Evolutionary conservation across 495 filamentous ascomycete species (phyloP).

Genomic region (Tuber aestivum): DNA sequence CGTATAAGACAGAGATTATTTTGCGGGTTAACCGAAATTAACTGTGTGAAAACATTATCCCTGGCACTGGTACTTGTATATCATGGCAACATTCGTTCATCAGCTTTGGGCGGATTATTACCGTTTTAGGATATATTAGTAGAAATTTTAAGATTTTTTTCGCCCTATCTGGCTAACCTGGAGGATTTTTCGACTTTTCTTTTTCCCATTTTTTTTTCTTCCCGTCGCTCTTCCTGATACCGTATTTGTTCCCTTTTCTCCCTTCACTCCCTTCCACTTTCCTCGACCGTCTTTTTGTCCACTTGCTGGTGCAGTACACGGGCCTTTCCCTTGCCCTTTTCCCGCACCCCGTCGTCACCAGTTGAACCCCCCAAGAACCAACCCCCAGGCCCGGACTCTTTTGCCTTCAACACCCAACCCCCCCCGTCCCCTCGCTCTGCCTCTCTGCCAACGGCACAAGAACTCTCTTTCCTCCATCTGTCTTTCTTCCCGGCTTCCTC

Average conservation of each 20-base stretch:
- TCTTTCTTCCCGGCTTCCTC: slow-evolving; percentile 24
- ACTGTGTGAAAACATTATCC: too few relatives aligned
- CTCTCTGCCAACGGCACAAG: slow-evolving; percentile 33
- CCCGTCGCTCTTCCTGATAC: slow-evolving; percentile 19
- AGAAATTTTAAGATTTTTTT: not conserved
- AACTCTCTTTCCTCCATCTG: slow-evolving; percentile 34
- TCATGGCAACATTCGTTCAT: not conserved
- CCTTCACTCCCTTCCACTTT: slow-evolving; percentile 19
- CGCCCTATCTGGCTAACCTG: not conserved
- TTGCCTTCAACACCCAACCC: slow-evolving; percentile 40
- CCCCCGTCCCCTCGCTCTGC: slow-evolving; percentile 37
- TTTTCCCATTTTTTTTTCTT: slow-evolving; percentile 22
- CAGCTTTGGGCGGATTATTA: not conserved
- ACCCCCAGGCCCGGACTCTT: slow-evolving; percentile 35
- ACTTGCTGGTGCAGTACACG: slow-evolving; percentile 37
- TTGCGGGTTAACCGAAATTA: too few relatives aligned
- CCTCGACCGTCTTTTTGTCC: slow-evolving; percentile 10
- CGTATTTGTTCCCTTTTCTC: slow-evolving; percentile 26
- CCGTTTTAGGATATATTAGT: not conserved
- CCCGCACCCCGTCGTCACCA: slow-evolving; percentile 44
- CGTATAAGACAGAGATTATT: too few relatives aligned
- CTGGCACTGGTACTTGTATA: too few relatives aligned
- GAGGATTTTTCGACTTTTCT: not conserved
- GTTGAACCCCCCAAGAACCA: slow-evolving; percentile 37
- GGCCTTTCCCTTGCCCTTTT: slow-evolving; percentile 41